phyloP scores from a whole-genome alignment of 2,329 filamentous ascomycete genomes.

The Rutstroemia sydowiana region DNA sequence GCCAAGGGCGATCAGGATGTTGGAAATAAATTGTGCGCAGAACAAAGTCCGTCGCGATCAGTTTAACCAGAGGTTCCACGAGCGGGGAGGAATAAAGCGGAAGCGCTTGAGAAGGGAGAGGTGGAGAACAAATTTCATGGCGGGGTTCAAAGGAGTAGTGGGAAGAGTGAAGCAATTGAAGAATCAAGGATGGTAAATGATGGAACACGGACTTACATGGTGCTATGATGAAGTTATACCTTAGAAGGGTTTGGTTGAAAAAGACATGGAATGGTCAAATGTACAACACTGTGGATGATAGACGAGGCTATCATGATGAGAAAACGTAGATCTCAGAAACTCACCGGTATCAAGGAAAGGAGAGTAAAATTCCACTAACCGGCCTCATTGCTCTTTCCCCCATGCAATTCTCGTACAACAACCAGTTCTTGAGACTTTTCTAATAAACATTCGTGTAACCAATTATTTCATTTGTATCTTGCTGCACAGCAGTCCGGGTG shows the following conservation, averaged over 20 bases:
- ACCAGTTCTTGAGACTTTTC: too few species aligned
- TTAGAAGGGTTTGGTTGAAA: too few species aligned
- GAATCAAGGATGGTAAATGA: conserved; percentile 67
- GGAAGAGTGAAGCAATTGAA: conserved; percentile 61
- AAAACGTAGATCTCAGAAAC: background rate
- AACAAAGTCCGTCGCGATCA: conserved; percentile 55
- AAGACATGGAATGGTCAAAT: background rate
- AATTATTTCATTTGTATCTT: too few species aligned
- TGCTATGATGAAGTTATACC: too few species aligned
- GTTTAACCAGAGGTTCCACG: conserved; percentile 59
- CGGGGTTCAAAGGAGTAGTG: conserved; percentile 59
- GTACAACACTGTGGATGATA: conserved; percentile 3
- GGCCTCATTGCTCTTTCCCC: too few species aligned
- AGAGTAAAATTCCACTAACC: too few species aligned
- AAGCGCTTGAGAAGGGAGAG: conserved; percentile 66
- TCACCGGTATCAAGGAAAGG: too few species aligned
- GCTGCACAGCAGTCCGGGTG: too few species aligned
- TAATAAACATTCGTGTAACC: too few species aligned
- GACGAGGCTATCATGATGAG: background rate
- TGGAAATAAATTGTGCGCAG: conserved; percentile 37
- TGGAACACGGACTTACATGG: too few species aligned
- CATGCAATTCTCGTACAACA: too few species aligned
- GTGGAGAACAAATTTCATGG: conserved; percentile 62
- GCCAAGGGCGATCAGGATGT: conserved; percentile 19
- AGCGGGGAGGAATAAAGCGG: conserved; percentile 66